Base-by-base conservation (phyloP, 768 basidiomycete genomes). In the Suillus decipiens region DNA sequence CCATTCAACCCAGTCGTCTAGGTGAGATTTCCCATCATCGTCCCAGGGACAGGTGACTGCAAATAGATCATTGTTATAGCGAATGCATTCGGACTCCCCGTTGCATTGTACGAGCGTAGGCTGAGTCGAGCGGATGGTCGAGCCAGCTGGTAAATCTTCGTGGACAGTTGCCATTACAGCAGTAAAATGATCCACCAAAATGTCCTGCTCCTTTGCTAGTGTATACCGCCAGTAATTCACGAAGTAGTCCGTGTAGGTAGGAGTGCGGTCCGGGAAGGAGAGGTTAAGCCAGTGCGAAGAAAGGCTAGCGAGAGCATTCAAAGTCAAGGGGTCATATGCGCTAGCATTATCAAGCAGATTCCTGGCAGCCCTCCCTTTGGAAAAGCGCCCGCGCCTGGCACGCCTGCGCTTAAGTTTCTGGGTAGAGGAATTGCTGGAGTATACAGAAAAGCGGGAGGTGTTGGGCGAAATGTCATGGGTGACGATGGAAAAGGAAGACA, bases 201-300 rank as follows among this genome's bases (percentile, higher is more conserved):
- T 19, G 6, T 53, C 31, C 11, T 53, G 19, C 33, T n/a, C 31
- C 5, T 12, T n/a, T n/a, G 31, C 33, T 34, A 53, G 10, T 53
- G 51, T 34, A 12, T 34, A 19, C 31, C 51, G 51, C 51, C 51
- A 53, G 51, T 34, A 53, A 34, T 53, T 53, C 2, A 53, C 51
- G 31, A 53, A 53, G 31, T 53, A 53, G 19, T 53, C 51, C 51
- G 31, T 34, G 33, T 53, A 53, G 33, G 31, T 34, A 53, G 51
- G 33, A 33, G 33, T 12, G 51, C 51, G 51, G 31, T 34, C 33
- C 31, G 19, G 33, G 31, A 53, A 34, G 33, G 51, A 53, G 33
- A 53, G 19, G 3, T 34, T 12, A 6, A 34, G 51, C 51, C 51
- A 53, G 6, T 53, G 12, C 2, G 33, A 53, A 11, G 51, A 53